These are phyloP conservation scores for Fusarium pseudograminearum DNA, from an alignment of 2,329 filamentous ascomycete genomes.

Conservation along the genomic window DNA sequence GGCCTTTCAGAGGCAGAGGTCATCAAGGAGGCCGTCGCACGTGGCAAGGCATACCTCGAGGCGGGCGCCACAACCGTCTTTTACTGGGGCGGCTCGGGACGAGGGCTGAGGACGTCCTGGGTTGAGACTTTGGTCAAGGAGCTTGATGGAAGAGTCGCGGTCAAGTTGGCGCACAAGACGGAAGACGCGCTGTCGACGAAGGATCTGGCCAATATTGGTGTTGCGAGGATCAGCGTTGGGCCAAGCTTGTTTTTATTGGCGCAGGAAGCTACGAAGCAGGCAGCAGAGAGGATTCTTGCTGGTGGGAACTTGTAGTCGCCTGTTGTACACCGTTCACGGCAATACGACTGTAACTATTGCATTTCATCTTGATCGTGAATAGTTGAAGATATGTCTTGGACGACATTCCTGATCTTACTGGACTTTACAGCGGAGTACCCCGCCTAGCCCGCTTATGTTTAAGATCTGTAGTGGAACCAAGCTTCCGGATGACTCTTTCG, in stretches of 20 bases:
- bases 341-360: not conserved
- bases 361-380: not conserved
- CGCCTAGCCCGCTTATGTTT: not conserved
- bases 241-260: slow-evolving; percentile 59
- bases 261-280: slow-evolving; percentile 54
- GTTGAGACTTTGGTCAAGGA: slow-evolving; percentile 60
- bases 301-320: slow-evolving; percentile 39
- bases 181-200: slow-evolving; percentile 56
- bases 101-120: slow-evolving; percentile 60
- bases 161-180: slow-evolving; percentile 55
- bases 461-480: not conserved
- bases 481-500: slow-evolving; percentile 6
- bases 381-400: not conserved
- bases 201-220: slow-evolving; percentile 62
- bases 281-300: slow-evolving; percentile 49
- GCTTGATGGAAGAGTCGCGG: slow-evolving; percentile 63
- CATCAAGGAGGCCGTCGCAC: slow-evolving; percentile 62
- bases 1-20: slow-evolving; percentile 49
- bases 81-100: slow-evolving; percentile 66
- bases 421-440: not conserved
- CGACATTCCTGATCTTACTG: not conserved
- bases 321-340: not conserved
- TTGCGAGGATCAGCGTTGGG: slow-evolving; percentile 68
- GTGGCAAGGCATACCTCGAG: slow-evolving; percentile 68
- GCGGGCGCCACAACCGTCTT: slow-evolving; percentile 71